Percentiles rank a stretch among this genome's conserved stretches.
Conservation (phyloP, 305 asterid genomes). For the Fraxinus platypoda region DNA sequence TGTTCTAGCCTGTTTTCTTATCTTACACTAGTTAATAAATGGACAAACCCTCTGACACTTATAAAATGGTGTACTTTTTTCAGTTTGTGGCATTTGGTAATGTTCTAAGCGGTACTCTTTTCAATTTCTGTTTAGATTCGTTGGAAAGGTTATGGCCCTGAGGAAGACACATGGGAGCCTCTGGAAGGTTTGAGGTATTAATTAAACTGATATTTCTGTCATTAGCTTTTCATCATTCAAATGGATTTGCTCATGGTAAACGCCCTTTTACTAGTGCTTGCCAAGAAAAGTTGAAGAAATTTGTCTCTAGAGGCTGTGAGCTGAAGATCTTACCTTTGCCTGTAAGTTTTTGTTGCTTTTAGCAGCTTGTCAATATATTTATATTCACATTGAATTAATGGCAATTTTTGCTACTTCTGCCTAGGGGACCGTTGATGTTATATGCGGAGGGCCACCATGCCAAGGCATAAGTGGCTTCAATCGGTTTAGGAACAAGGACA, state of each 20-base stretch:
- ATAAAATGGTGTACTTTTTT: background rate
- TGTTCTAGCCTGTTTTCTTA: background rate
- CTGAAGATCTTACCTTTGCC: conserved; percentile 69
- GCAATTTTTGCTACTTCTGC: background rate
- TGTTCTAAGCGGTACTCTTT: background rate
- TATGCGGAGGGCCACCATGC: conserved; percentile 97
- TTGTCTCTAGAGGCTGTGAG: conserved; percentile 51
- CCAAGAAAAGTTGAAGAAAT: conserved; percentile 54
- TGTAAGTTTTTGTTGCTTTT: conserved; percentile 40
- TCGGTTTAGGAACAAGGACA: conserved; percentile 51
- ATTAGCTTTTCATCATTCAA: background rate
- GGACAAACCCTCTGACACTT: background rate
- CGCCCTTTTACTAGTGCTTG: conserved; percentile 42
- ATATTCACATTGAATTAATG: background rate
- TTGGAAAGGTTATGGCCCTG: conserved; percentile 84
- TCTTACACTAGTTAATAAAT: background rate
- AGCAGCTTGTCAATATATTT: background rate
- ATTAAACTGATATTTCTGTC: background rate
- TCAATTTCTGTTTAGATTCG: conserved; percentile 39
- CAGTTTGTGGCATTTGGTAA: background rate
- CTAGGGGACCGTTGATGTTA: conserved; percentile 78
- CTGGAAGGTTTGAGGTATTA: conserved; percentile 63
- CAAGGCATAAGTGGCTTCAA: conserved; percentile 96
- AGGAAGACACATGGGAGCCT: conserved; percentile 89
- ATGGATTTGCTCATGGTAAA: background rate